These are phyloP conservation scores for Phytophthora brassicae DNA, from an alignment of 352 stramenopile genomes.

Conservation along the genomic window DNA sequence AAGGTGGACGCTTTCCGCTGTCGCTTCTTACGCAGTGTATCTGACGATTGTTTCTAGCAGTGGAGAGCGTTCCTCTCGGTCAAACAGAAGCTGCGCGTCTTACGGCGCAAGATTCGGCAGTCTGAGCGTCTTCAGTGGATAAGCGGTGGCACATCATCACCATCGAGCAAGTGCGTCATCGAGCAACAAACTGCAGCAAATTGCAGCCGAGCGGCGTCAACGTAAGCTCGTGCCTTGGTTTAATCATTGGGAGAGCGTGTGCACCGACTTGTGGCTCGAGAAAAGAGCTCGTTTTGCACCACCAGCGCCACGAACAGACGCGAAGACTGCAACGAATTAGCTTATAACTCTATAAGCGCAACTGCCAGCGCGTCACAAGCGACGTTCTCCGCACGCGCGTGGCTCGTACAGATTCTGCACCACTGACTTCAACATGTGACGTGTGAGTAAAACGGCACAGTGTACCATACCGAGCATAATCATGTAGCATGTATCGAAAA, in stretches of 20 bases:
- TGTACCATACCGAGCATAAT: conserved; percentile 26
- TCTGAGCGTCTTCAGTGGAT: conserved; percentile 19
- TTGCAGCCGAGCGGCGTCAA: conserved; percentile 4
- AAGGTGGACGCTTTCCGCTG: conserved; percentile 26
- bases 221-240: conserved; percentile 25
- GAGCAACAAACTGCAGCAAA: conserved; percentile 11
- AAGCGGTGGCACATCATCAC: conserved; percentile 24
- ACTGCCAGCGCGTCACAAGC: conserved; percentile 18
- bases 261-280: conserved; percentile 45
- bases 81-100: conserved; percentile 21
- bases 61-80: conserved; percentile 30
- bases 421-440: conserved; percentile 35
- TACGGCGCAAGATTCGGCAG: conserved; percentile 8
- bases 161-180: background rate
- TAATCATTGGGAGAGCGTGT: conserved; percentile 55
- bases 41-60: conserved; percentile 27
- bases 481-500: conserved; percentile 6
- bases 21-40: conserved; percentile 27
- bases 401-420: conserved; percentile 17
- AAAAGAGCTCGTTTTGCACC: conserved; percentile 33
- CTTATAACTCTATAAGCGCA: conserved; percentile 23
- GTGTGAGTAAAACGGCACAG: conserved; percentile 19
- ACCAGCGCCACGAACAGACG: conserved; percentile 25
- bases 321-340: background rate
- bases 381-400: no score